Evolutionary conservation across 164 flowering plant genomes (phyloP).

Genomic region (Macadamia tetraphylla): DNA sequence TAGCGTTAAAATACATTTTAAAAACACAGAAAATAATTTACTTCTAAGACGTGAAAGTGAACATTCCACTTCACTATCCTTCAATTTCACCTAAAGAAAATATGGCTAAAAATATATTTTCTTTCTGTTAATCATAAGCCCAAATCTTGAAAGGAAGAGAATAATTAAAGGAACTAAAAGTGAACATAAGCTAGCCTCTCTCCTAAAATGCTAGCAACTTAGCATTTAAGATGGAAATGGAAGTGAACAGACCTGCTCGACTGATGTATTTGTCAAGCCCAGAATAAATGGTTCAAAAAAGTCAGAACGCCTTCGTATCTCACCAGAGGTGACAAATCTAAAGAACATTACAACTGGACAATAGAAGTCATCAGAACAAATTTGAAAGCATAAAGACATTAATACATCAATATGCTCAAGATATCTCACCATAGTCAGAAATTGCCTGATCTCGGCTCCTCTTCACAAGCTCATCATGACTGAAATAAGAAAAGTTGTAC

Average conservation of each 20-base stretch:
- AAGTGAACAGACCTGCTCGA: constrained; percentile 68
- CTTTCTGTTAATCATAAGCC: too few species aligned
- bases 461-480: constrained; percentile 66
- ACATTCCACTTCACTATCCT: too few species aligned
- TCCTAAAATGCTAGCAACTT: too few species aligned
- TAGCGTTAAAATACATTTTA: too few species aligned
- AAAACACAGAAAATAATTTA: too few species aligned
- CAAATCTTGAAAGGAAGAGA: too few species aligned
- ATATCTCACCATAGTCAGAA: constrained; percentile 83
- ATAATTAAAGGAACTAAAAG: too few species aligned
- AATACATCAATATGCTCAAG: constrained; percentile 2
- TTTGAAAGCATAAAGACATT: constrained; percentile 1
- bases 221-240: not conserved
- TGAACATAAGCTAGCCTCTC: too few species aligned
- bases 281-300: constrained; percentile 89
- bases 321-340: constrained; percentile 96
- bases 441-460: constrained; percentile 80
- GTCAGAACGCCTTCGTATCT: constrained; percentile 73
- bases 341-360: constrained; percentile 92
- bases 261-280: constrained; percentile 74
- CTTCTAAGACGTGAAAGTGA: too few species aligned
- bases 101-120: too few species aligned
- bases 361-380: constrained; percentile 25
- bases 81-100: too few species aligned
- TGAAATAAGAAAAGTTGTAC: constrained; percentile 27